Base-by-base conservation (phyloP, 768 basidiomycete species). In the Termitomyces sp. region DNA sequence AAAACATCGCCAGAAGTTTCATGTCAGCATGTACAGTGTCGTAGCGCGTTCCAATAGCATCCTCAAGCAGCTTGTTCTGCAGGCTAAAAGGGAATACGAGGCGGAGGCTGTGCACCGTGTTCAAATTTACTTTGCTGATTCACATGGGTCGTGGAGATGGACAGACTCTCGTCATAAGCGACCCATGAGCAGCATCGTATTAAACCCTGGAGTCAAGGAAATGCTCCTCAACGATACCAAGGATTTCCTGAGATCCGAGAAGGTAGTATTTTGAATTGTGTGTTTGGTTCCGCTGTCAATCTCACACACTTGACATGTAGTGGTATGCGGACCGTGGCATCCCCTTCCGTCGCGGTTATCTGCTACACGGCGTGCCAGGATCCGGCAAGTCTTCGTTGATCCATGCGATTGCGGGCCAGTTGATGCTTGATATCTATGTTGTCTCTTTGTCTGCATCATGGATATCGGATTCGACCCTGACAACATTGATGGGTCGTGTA, bases 261-360 rank as follows among this genome's bases (percentile, higher is more conserved):
- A 89, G 80, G 88, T 81, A 66, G 53, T 71, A 48, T 11, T 23
- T 38, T 12, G 30, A 48, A 17, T 8, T 19, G 43, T 14, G 5
- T 48, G 21, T 5, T 48, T 9, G 28, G 14, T 12, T 19, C 37
- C 30, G 23, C 40, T 43, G 43, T n/a, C 15, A 26, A 42, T 19
- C 48, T 53, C 51, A 53, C 51, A 57, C 51, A 21, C n/a, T 21
- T 57, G 56, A 42, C 51, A 48, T 53, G 30, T 21, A 90, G 84
- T 94, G 92, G 92, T 94, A 94, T 63, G 89, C 89, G n/a, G 89
- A 92, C 70, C 86, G 92, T 64, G 92, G 92, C 50, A 93, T 94
- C 62, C 92, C 92, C 31, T 94, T 91, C 81, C 87, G 92, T 54
- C 83, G 92, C 55, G 92, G 92, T 5, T 92, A 91, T 68, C 81